Conservation (phyloP, 2,329 filamentous ascomycete species). For the Penicillium sp. region DNA sequence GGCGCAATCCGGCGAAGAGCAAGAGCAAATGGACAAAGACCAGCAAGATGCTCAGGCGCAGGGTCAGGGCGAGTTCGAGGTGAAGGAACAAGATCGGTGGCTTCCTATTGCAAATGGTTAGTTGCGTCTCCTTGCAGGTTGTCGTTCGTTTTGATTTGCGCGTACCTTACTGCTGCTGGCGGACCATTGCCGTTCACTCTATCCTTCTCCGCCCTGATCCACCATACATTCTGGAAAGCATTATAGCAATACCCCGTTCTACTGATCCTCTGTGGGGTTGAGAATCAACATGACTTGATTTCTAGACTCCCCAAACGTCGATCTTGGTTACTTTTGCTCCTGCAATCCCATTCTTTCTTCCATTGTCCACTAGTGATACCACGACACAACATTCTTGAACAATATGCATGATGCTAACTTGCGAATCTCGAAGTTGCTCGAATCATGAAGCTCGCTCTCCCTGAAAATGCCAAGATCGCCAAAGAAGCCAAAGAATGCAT, state of each 20-base stretch:
- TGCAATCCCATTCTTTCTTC: background rate
- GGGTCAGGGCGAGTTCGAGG: conserved; percentile 89
- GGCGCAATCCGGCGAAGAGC: conserved; percentile 88
- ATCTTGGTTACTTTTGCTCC: background rate
- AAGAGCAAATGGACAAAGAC: conserved; percentile 82
- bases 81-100: conserved; percentile 99
- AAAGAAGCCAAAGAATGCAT: conserved; percentile 99
- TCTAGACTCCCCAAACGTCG: background rate
- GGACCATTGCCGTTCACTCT: conserved; percentile 36
- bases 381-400: background rate
- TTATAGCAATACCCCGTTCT: background rate
- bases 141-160: conserved; percentile 56
- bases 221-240: conserved; percentile 9
- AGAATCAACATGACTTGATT: background rate
- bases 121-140: conserved; percentile 57
- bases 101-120: conserved; percentile 99
- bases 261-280: no score
- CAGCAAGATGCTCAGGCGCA: conserved; percentile 67
- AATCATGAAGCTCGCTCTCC: conserved; percentile 97
- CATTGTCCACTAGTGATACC: background rate
- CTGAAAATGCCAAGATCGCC: conserved; percentile 97
- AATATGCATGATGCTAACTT: conserved; percentile 26
- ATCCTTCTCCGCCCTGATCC: conserved; percentile 28
- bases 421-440: conserved; percentile 87
- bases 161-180: conserved; percentile 46